Conservation (phyloP, 148 eudicot species). For the Camellia sinensis region DNA sequence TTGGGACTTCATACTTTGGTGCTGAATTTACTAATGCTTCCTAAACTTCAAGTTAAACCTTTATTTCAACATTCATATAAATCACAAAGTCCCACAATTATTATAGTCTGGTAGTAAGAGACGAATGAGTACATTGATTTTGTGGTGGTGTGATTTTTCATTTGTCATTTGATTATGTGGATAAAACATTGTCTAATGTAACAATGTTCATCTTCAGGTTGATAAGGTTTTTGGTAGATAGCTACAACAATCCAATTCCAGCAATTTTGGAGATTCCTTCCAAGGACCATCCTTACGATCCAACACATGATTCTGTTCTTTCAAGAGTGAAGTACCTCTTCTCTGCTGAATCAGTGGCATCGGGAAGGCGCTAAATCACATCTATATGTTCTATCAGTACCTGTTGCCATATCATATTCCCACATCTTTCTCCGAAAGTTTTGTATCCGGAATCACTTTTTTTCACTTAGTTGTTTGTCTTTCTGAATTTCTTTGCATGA, state of each 20-base stretch:
- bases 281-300: slow-evolving; percentile 93
- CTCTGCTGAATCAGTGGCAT: slow-evolving; percentile 64
- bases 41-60: not conserved
- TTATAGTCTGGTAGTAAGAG: not conserved
- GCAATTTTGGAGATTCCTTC: slow-evolving; percentile 94
- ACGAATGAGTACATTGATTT: not conserved
- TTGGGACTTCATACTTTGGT: too few relatives aligned
- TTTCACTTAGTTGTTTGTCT: not conserved
- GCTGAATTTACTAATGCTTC: not conserved
- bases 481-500: not conserved
- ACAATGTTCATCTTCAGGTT: slow-evolving; percentile 46
- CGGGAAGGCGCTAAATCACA: slow-evolving; percentile 37
- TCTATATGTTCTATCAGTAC: too few relatives aligned
- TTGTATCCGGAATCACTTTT: not conserved
- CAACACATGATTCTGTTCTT: slow-evolving; percentile 83
- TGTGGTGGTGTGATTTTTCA: not conserved
- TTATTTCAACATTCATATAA: too few relatives aligned
- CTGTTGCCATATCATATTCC: not conserved
- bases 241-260: slow-evolving; percentile 92
- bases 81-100: not conserved
- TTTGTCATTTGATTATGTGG: not conserved
- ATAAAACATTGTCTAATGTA: not conserved
- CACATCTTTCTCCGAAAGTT: not conserved
- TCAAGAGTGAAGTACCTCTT: slow-evolving; percentile 88
- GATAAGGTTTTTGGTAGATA: slow-evolving; percentile 82